Evolutionary conservation across 2,329 filamentous ascomycete genomes (phyloP), one percentile per base, ranked within the genome.

Genomic region (Stagonosporopsis tanaceti): DNA sequence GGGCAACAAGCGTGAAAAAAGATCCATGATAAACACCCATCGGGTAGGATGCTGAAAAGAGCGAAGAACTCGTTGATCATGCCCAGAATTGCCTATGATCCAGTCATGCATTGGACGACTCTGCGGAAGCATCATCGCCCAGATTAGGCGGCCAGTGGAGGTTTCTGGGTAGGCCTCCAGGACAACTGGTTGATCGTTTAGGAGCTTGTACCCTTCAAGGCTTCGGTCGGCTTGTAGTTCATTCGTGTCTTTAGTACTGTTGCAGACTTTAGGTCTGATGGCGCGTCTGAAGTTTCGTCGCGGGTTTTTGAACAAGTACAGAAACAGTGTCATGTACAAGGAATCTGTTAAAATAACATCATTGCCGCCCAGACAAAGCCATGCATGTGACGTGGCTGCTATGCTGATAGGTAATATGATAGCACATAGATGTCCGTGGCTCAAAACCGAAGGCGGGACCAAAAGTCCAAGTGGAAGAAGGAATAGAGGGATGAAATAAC

Each of bases 251-350:
- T 35, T n/a, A 12, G 20, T 2, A 24, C 3, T 1, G 4, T 38
- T 41, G 6, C 35, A 9, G 1, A 1, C 14, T 2, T 42, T 17
- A 12, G 8, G 12, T 41, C 53, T 38, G 22, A 51, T 12, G 20
- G 57, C 37, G 7, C 41, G 53, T 47, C 46, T 53, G 30, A 57
- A 60, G n/a, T 57, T 37, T 7, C 6, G 35, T 28, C 53, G 53
- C 12, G 58, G 58, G 28, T 60, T 53, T 15, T 54, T 53, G 32
- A 60, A 60, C 7, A 50, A 44, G 37, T 57, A 60, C n/a, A 57
- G 30, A 17, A 60, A 60, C 0, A 57, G 34, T 5, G 53, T 60
- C 48, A 57, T 28, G 25, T 53, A 60, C 35, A 60, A 15, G 14
- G 14, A 50, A 27, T 60, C 50, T 47, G 50, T 60, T 2, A 45